Percentiles rank a stretch among this genome's conserved stretches.
Evolutionary conservation across 306 rosid species (phyloP).

Genomic region (Acacia confusa): DNA sequence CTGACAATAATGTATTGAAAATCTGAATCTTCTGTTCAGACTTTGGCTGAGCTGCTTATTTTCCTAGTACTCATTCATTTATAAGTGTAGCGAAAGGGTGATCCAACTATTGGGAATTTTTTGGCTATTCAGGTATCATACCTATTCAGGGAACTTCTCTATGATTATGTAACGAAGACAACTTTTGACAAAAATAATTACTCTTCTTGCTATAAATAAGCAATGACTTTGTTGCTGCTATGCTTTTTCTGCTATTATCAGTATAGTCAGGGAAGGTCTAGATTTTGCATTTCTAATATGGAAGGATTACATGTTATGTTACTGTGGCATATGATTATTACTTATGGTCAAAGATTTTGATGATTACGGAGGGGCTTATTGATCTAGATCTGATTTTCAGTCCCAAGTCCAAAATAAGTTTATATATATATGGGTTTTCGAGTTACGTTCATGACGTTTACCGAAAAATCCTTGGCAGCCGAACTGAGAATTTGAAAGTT

Average conservation of each 20-base stretch:
- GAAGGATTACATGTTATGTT: not conserved
- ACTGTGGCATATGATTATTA: not conserved
- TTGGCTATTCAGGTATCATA: not conserved
- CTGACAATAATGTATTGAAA: conserved; percentile 31
- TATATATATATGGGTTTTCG: not conserved
- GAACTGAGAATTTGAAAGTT: not conserved
- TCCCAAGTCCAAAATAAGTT: not conserved
- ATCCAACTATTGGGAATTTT: not conserved
- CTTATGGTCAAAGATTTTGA: not conserved
- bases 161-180: not conserved
- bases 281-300: not conserved
- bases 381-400: not conserved
- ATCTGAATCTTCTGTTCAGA: not conserved
- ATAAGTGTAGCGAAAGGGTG: not conserved
- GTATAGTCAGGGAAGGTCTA: not conserved
- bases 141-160: not conserved
- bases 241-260: conserved; percentile 4
- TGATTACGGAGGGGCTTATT: not conserved
- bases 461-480: not conserved
- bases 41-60: conserved; percentile 18
- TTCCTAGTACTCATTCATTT: not conserved
- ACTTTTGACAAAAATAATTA: not conserved
- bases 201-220: not conserved
- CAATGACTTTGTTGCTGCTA: not conserved
- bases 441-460: not conserved